Conservation (phyloP, 352 stramenopile genomes). For the Phytophthora pseudosyringae region DNA sequence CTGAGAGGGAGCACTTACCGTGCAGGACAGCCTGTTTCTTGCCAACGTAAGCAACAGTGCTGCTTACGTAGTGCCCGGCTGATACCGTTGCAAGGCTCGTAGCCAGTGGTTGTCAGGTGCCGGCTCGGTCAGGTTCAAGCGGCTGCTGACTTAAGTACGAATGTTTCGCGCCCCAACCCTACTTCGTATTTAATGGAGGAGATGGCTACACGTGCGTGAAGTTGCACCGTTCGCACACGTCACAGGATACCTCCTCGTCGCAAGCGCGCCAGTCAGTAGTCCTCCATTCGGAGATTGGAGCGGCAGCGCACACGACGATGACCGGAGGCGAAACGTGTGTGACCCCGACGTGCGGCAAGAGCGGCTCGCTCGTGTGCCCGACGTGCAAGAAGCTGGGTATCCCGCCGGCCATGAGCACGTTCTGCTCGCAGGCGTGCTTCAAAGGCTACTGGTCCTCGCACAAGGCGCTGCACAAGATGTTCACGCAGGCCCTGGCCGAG, state of each 20-base stretch:
- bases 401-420: conserved; percentile 84
- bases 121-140: conserved; percentile 15
- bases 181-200: conserved; percentile 24
- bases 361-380: conserved; percentile 87
- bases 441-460: conserved; percentile 95
- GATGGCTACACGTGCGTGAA: conserved; percentile 12
- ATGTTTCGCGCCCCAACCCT: not conserved
- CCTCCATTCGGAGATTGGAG: conserved; percentile 17
- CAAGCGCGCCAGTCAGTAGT: not conserved
- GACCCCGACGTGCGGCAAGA: conserved; percentile 81
- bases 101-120: too few relatives aligned
- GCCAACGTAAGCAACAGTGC: too few relatives aligned
- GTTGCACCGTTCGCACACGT: conserved; percentile 15
- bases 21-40: too few relatives aligned
- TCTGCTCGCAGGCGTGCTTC: conserved; percentile 97
- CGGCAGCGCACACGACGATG: conserved; percentile 9
- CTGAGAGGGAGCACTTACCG: too few relatives aligned
- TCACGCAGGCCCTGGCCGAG: conserved; percentile 64
- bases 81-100: too few relatives aligned
- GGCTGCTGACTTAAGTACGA: conserved; percentile 18
- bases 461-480: conserved; percentile 97
- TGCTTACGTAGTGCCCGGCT: too few relatives aligned
- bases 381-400: conserved; percentile 93
- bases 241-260: conserved; percentile 15
- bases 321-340: conserved; percentile 50